These are phyloP conservation scores for Asterophora parasitica DNA, from an alignment of 768 basidiomycete genomes.

Conservation along the genomic window DNA sequence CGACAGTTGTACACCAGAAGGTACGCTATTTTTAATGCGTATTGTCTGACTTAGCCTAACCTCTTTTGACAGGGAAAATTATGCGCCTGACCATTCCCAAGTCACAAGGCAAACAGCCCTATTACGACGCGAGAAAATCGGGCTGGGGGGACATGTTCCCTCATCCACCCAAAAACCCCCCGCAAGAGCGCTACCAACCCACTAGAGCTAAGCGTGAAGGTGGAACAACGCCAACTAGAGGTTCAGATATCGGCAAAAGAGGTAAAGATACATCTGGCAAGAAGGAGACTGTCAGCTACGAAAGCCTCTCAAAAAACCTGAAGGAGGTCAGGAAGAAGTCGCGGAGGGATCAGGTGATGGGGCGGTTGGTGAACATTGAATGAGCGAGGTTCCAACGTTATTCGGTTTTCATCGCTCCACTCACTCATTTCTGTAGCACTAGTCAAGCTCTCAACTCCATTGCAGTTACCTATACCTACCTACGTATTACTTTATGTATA, in stretches of 20 bases:
- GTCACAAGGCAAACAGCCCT: conserved; percentile 93
- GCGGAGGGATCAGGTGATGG: conserved; percentile 21
- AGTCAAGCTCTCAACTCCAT: conserved; percentile 1
- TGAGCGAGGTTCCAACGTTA: not conserved
- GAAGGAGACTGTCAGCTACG: conserved; percentile 31
- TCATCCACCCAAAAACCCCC: conserved; percentile 74
- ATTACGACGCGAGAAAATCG: conserved; percentile 92
- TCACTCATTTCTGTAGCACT: conserved; percentile 11
- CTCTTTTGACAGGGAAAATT: conserved; percentile 61
- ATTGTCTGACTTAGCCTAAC: conserved; percentile 3
- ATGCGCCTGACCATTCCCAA: conserved; percentile 89
- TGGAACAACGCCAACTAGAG: conserved; percentile 25
- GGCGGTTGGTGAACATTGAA: conserved; percentile 3
- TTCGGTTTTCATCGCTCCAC: conserved; percentile 6
- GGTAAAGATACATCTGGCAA: conserved; percentile 20
- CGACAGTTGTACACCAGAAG: conserved; percentile 82
- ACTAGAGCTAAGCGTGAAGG: conserved; percentile 26
- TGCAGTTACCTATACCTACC: conserved; percentile 3
- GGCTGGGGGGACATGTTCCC: conserved; percentile 96
- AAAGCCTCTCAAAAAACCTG: conserved; percentile 32
- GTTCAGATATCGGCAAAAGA: conserved; percentile 57
- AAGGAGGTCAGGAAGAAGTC: conserved; percentile 33
- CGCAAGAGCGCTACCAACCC: conserved; percentile 57
- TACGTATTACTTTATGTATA: conserved; percentile 16
- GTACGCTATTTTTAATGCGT: conserved; percentile 35